Evolutionary conservation across 78 protist genomes (phyloP), one percentile per base, ranked within the genome.

Genomic region (Paulinella micropora): DNA sequence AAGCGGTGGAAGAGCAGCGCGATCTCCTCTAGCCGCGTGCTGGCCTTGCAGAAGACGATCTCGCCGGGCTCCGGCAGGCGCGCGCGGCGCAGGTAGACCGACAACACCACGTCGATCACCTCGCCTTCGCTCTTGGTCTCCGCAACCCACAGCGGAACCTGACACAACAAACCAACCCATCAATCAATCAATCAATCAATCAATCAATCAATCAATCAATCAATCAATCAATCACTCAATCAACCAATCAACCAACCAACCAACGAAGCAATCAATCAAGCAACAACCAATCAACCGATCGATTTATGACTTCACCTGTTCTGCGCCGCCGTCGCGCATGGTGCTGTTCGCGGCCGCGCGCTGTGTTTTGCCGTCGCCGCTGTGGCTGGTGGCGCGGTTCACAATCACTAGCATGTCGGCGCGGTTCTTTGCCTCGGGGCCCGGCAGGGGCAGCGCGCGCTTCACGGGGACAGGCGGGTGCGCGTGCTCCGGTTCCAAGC

Each of bases 1-100:
- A 81, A 81, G 9, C 84, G 84, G 84, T 81, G 28, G 84, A 81
- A 81, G 9, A 81, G 84, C 84, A 81, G 84, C 84, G 9, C 84
- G 29, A 81, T 81, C 84, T 81, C 84, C 84, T 81, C 84, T 29
- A 81, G 15, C 39, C 38, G 9, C 34, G 84, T 81, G 29, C 28
- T 29, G 4, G 84, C 9, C 39, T 4, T 81, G 34, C 84, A 81
- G 15, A 81, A 81, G 37, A 81, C 38, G 34, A 81, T 81, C 15
- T 81, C 84, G 6, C 84, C 84, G 34, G 84, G 84, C 34, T 81
- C 84, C 38, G 84, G 84, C 9, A 81, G 84, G 6, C 84, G 29
- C 26, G 38, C 4, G 9, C 84, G 84, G 39, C 84, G 84, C 4
- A 81, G 38, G 28, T 81, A 81, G 6, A 81, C 84, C 26, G 84